A percentile compares a stretch with the other conserved stretches of the same genome.
These are phyloP conservation scores for Hyaloscypha bicolor DNA, from an alignment of 495 filamentous ascomycete species.

Conservation along the genomic window DNA sequence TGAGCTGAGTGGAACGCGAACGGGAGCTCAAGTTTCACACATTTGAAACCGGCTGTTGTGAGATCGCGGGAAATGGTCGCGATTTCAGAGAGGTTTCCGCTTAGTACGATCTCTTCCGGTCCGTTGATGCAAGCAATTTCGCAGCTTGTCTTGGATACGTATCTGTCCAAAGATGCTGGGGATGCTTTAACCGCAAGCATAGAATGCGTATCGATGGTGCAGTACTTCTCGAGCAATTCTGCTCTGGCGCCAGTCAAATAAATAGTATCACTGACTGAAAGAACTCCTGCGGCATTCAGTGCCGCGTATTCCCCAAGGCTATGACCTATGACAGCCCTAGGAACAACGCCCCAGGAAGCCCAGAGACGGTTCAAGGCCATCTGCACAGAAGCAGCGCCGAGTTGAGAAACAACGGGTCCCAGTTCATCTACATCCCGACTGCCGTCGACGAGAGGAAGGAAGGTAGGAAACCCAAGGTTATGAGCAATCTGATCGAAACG, in stretches of 20 bases:
- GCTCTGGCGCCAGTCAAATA: conserved; percentile 79
- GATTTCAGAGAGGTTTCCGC: conserved; percentile 48
- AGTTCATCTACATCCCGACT: conserved; percentile 23
- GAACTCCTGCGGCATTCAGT: conserved; percentile 74
- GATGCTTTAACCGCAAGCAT: conserved; percentile 63
- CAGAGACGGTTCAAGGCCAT: conserved; percentile 83
- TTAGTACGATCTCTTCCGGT: conserved; percentile 60
- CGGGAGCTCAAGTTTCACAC: conserved; percentile 45
- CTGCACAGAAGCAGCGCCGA: conserved; percentile 73
- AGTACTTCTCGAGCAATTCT: conserved; percentile 68
- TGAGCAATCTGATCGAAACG: conserved; percentile 68
- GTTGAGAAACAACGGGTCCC: too few relatives aligned
- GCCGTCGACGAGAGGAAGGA: conserved; percentile 65
- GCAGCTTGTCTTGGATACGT: conserved; percentile 24
- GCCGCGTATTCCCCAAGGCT: conserved; percentile 91
- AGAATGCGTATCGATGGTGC: conserved; percentile 68
- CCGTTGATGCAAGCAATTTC: conserved; percentile 65
- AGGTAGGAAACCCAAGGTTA: conserved; percentile 69
- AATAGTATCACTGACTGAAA: conserved; percentile 77
- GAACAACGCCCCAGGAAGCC: conserved; percentile 73
- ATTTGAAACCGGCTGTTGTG: too few relatives aligned
- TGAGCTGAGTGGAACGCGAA: conserved; percentile 86
- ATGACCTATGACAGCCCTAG: conserved; percentile 80
- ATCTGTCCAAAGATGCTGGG: conserved; percentile 42
- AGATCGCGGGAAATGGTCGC: conserved; percentile 41